phyloP scores from a whole-genome alignment of 1,139 yeast species.

The Geotrichum europaeum region DNA sequence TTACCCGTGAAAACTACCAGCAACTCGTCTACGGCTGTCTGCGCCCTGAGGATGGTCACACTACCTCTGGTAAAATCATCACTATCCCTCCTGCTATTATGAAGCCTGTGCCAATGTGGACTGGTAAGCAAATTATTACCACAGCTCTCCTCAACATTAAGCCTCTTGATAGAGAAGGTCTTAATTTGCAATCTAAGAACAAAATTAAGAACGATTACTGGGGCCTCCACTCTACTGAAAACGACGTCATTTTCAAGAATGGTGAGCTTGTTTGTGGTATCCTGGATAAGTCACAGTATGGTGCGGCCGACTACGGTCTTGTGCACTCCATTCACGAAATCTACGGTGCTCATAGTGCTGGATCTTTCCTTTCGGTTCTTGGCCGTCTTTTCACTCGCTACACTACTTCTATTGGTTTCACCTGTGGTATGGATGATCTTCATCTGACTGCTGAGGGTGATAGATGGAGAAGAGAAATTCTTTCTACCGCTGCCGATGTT shows the following conservation, averaged over 20 bases:
- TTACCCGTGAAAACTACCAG: slow-evolving; percentile 86
- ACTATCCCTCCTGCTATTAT: slow-evolving; percentile 86
- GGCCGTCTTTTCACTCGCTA: slow-evolving; percentile 94
- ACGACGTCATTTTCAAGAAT: slow-evolving; percentile 73
- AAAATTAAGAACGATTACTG: slow-evolving; percentile 93
- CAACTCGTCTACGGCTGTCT: slow-evolving; percentile 90
- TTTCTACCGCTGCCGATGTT: slow-evolving; percentile 67
- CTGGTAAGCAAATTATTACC: slow-evolving; percentile 96
- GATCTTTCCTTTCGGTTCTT: slow-evolving; percentile 78
- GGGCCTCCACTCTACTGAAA: slow-evolving; percentile 80
- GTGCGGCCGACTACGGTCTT: slow-evolving; percentile 95
- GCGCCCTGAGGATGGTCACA: slow-evolving; percentile 98
- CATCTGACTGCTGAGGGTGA: slow-evolving; percentile 90
- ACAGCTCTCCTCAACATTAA: slow-evolving; percentile 80
- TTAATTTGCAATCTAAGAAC: slow-evolving; percentile 74
- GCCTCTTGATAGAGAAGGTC: slow-evolving; percentile 84
- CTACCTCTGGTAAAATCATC: slow-evolving; percentile 56
- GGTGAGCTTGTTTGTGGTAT: slow-evolving; percentile 92
- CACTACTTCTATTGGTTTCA: slow-evolving; percentile 86
- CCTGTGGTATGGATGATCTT: slow-evolving; percentile 99
- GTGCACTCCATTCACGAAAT: slow-evolving; percentile 95
- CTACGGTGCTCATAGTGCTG: slow-evolving; percentile 87
- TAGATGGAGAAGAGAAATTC: slow-evolving; percentile 75
- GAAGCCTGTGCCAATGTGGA: slow-evolving; percentile 90
- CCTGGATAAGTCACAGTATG: slow-evolving; percentile 95